phyloP scores from a whole-genome alignment of 2,329 filamentous ascomycete species.

The Penicillium sp. region DNA sequence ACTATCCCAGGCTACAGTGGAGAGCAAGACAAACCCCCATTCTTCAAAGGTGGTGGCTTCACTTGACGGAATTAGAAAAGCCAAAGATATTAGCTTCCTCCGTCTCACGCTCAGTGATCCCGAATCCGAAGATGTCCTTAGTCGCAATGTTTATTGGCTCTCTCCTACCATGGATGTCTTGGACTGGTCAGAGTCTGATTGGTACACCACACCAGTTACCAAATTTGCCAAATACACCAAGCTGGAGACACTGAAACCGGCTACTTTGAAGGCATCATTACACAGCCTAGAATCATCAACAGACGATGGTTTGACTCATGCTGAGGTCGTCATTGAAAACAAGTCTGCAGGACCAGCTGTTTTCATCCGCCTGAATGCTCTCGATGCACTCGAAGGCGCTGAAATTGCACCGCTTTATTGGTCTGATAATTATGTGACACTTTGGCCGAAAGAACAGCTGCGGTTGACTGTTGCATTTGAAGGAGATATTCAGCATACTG shows the following conservation, averaged over 20 bases:
- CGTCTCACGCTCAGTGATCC: constrained; percentile 47
- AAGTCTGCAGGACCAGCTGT: constrained; percentile 53
- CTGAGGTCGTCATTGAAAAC: constrained; percentile 51
- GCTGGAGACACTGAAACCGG: constrained; percentile 40
- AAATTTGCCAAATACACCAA: constrained; percentile 49
- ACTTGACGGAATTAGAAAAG: constrained; percentile 30
- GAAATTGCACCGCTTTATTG: constrained; percentile 55
- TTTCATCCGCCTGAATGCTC: constrained; percentile 54
- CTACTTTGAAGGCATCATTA: constrained; percentile 35
- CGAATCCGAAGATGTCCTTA: constrained; percentile 35
- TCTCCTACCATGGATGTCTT: constrained; percentile 47
- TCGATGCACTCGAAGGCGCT: constrained; percentile 39
- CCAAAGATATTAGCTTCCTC: constrained; percentile 50
- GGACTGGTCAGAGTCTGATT: constrained; percentile 56
- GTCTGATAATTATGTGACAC: constrained; percentile 62
- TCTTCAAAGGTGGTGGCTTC: constrained; percentile 38
- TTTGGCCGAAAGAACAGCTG: constrained; percentile 57
- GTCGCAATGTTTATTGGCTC: constrained; percentile 62
- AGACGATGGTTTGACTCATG: constrained; percentile 7
- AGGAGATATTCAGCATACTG: constrained; percentile 6
- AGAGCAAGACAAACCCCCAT: constrained; percentile 44
- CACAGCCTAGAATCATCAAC: neutral
- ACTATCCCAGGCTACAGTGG: constrained; percentile 35
- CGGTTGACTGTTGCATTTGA: constrained; percentile 34
- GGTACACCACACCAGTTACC: constrained; percentile 58